Percentiles rank a stretch among this genome's conserved stretches.
These are phyloP conservation scores for Chrysoporthe puriensis DNA, from an alignment of 2,329 filamentous ascomycete species.

Conservation along the genomic window DNA sequence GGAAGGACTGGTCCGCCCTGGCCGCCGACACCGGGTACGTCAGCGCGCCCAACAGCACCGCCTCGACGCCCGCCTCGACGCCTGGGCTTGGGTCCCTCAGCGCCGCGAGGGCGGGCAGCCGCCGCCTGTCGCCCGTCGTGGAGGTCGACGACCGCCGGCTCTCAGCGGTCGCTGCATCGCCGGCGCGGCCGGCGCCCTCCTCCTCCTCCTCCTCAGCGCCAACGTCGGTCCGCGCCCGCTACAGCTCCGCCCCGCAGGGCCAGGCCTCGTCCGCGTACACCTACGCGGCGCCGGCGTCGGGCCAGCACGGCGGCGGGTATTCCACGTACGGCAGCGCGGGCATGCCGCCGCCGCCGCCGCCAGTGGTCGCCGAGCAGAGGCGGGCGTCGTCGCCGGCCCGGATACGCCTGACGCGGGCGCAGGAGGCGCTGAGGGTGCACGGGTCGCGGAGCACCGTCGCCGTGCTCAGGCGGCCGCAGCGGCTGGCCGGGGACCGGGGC, in stretches of 20 bases:
- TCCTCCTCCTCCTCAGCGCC: neutral
- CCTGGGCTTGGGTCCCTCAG: slow-evolving; percentile 3
- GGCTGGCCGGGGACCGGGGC: slow-evolving; percentile 13
- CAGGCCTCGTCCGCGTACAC: slow-evolving; percentile 6
- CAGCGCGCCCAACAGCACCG: slow-evolving; percentile 7
- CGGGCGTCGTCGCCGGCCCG: slow-evolving; percentile 18
- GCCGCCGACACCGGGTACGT: slow-evolving; percentile 18
- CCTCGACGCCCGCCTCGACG: slow-evolving; percentile 15
- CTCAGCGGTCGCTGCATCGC: neutral
- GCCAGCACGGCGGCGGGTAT: neutral
- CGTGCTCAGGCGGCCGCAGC: slow-evolving; percentile 19
- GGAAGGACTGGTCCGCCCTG: slow-evolving; percentile 9
- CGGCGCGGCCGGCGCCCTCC: neutral
- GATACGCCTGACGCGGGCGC: slow-evolving; percentile 20
- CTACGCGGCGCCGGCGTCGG: neutral
- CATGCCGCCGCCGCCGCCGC: slow-evolving; percentile 14
- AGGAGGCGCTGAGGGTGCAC: slow-evolving; percentile 24
- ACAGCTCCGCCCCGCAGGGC: neutral
- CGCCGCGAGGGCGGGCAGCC: neutral
- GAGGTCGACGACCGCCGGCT: slow-evolving; percentile 11
- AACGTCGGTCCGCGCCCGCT: neutral
- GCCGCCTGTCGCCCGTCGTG: slow-evolving; percentile 7
- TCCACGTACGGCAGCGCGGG: slow-evolving; percentile 8
- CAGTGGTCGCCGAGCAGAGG: neutral
- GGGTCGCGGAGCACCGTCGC: slow-evolving; percentile 9